These are phyloP conservation scores for Colletotrichum higginsianum DNA, from an alignment of 2,329 filamentous ascomycete species.

Conservation along the genomic window DNA sequence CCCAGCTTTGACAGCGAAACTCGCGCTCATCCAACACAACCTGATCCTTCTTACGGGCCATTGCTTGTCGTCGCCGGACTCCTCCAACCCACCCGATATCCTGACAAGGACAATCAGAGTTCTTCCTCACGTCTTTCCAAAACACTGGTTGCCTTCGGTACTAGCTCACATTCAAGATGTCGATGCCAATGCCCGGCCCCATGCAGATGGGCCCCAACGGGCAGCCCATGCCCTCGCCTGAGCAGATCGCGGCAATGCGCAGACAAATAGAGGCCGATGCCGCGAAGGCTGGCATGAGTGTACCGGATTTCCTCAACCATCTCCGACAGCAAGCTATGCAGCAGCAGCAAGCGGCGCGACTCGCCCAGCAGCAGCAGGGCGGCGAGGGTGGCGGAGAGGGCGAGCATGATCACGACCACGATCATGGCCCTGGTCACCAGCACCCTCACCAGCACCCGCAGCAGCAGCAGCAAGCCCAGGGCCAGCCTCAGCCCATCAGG, in stretches of 20 bases:
- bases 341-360: constrained; percentile 63
- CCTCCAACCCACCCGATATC: constrained; percentile 12
- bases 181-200: constrained; percentile 50
- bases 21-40: constrained; percentile 16
- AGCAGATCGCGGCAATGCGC: constrained; percentile 90
- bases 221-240: constrained; percentile 67
- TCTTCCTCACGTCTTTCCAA: constrained; percentile 6
- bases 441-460: constrained; percentile 49
- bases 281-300: constrained; percentile 85
- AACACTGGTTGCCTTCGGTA: constrained; percentile 27
- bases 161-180: constrained; percentile 32
- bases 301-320: constrained; percentile 85
- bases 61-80: constrained; percentile 21
- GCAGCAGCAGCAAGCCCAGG: constrained; percentile 50
- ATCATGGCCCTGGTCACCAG: constrained; percentile 45
- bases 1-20: constrained; percentile 22
- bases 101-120: constrained; percentile 16
- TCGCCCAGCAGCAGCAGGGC: constrained; percentile 54
- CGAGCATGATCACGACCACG: constrained; percentile 49
- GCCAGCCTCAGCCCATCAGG: constrained; percentile 76
- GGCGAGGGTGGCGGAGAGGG: constrained; percentile 38
- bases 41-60: constrained; percentile 6
- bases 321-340: constrained; percentile 70
- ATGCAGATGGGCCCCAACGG: constrained; percentile 53
- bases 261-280: constrained; percentile 87